Percentiles rank a stretch among this genome's conserved stretches.
Evolutionary conservation across 257 asterid genomes (phyloP).

Genomic region (Vinca minor): DNA sequence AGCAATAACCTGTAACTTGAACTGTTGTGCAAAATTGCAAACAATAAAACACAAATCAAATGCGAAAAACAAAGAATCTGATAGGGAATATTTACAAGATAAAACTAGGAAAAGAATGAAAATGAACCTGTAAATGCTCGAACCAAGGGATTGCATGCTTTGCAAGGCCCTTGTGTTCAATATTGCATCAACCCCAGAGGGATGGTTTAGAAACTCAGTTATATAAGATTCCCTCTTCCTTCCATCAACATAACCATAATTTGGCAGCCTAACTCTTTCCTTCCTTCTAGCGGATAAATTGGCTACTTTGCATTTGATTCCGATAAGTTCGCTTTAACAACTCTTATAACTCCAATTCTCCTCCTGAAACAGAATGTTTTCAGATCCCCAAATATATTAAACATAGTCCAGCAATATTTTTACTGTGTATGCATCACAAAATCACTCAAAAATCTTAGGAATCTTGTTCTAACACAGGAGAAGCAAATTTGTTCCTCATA

Average conservation of each 20-base stretch:
- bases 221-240: conserved; percentile 27
- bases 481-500: too few relatives aligned
- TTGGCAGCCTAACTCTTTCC: conserved; percentile 60
- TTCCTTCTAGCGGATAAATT: conserved; percentile 57
- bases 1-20: not conserved
- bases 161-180: conserved; percentile 69
- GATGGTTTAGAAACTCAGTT: conserved; percentile 64
- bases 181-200: conserved; percentile 70
- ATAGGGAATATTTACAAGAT: not conserved
- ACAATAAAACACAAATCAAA: not conserved
- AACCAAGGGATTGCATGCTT: conserved; percentile 54
- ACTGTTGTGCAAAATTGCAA: not conserved
- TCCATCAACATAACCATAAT: conserved; percentile 27
- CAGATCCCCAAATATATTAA: not conserved
- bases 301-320: conserved; percentile 50
- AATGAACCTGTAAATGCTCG: conserved; percentile 57
- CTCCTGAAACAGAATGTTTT: conserved; percentile 31
- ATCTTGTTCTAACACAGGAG: not conserved
- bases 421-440: not conserved
- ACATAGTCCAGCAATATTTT: not conserved
- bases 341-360: conserved; percentile 29
- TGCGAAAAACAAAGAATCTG: too few relatives aligned
- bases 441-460: not conserved
- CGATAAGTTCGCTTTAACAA: conserved; percentile 35
- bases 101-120: not conserved